A percentile compares a stretch with the other conserved stretches of the same genome.
These are phyloP conservation scores for Nevesoporus exiguus DNA, from an alignment of 768 basidiomycete species.

Conservation along the genomic window DNA sequence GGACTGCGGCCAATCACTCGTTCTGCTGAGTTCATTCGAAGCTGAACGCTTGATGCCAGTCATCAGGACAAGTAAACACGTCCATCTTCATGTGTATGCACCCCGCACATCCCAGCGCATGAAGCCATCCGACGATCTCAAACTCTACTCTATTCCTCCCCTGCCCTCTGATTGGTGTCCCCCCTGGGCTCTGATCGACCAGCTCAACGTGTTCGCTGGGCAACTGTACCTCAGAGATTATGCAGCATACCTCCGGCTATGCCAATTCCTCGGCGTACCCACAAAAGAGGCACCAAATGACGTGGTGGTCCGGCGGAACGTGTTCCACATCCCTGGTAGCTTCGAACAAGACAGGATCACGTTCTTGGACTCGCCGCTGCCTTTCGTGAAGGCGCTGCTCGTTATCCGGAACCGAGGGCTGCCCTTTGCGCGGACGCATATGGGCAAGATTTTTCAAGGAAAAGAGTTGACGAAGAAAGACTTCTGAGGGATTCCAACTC, in stretches of 20 bases:
- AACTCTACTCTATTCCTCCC: constrained; percentile 6
- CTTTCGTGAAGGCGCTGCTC: constrained; percentile 12
- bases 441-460: background rate
- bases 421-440: background rate
- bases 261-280: constrained; percentile 7
- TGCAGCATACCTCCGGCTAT: too few species aligned
- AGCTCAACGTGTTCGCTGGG: background rate
- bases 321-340: constrained; percentile 2
- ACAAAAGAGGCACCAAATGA: background rate
- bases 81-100: constrained; percentile 40
- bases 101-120: constrained; percentile 30
- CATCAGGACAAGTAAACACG: constrained; percentile 31
- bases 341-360: background rate
- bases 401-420: constrained; percentile 35
- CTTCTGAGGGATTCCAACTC: background rate
- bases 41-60: constrained; percentile 33
- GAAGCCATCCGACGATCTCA: constrained; percentile 27
- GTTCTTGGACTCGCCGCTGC: too few species aligned
- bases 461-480: background rate
- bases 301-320: background rate
- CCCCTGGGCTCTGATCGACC: background rate
- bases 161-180: too few species aligned
- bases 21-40: constrained; percentile 28
- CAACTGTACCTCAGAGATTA: background rate
- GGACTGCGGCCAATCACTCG: background rate